A percentile compares a stretch with the other conserved stretches of the same genome.
Evolutionary conservation across 1,284 basidiomycete species (phyloP).

Genomic region (Boletus hoseneyae): DNA sequence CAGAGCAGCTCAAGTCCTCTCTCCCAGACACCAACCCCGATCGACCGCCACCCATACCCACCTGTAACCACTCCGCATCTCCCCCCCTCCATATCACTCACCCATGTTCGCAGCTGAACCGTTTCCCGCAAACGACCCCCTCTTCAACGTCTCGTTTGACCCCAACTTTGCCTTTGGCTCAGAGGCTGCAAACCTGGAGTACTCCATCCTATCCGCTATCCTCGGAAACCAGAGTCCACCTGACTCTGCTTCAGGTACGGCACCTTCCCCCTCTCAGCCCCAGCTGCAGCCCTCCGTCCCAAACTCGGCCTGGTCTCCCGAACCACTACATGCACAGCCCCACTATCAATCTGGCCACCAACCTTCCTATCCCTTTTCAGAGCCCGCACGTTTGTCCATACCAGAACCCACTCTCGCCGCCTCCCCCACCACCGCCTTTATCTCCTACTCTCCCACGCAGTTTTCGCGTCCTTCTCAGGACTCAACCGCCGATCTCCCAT

Average conservation of each 20-base stretch:
- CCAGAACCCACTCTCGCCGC: slow-evolving; percentile 37
- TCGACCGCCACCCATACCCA: slow-evolving; percentile 28
- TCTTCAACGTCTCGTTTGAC: slow-evolving; percentile 63
- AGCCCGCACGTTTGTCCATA: slow-evolving; percentile 38
- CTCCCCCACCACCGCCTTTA: slow-evolving; percentile 30
- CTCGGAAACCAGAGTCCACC: slow-evolving; percentile 73
- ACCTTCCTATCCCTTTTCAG: slow-evolving; percentile 28
- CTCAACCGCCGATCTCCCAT: slow-evolving; percentile 32
- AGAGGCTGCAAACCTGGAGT: slow-evolving; percentile 87
- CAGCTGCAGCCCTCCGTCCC: slow-evolving; percentile 34
- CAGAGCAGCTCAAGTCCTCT: slow-evolving; percentile 60
- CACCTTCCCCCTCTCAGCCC: slow-evolving; percentile 42
- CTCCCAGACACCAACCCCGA: slow-evolving; percentile 22
- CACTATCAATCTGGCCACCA: slow-evolving; percentile 22
- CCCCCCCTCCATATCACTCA: slow-evolving; percentile 1
- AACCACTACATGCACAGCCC: slow-evolving; percentile 34
- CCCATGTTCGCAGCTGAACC: slow-evolving; percentile 39
- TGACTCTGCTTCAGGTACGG: slow-evolving; percentile 45
- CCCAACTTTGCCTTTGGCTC: slow-evolving; percentile 72
- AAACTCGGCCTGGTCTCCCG: slow-evolving; percentile 46
- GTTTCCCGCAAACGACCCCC: slow-evolving; percentile 52
- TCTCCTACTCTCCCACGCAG: slow-evolving; percentile 36
- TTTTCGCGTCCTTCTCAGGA: slow-evolving; percentile 47
- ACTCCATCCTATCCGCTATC: slow-evolving; percentile 89
- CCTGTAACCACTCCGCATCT: slow-evolving; percentile 23